A percentile compares a stretch with the other conserved stretches of the same genome.
These are phyloP conservation scores for Calamus simplicifolius DNA, from an alignment of 176 grass and related monocot species.

Conservation along the genomic window DNA sequence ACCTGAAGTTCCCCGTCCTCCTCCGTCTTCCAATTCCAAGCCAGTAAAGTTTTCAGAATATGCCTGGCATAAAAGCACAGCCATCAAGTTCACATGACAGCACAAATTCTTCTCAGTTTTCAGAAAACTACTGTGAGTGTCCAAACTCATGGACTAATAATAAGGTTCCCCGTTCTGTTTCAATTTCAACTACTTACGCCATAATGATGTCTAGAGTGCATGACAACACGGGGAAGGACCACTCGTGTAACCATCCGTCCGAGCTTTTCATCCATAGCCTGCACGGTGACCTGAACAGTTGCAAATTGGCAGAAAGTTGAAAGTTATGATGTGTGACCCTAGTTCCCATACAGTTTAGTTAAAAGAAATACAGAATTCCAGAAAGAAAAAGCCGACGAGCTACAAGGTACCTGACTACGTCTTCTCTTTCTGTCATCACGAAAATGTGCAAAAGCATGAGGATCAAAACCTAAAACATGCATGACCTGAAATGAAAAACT, in stretches of 20 bases:
- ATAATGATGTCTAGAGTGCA: conserved; percentile 98
- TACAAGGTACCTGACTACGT: conserved; percentile 49
- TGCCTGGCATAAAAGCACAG: conserved; percentile 37
- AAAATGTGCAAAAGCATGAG: conserved; percentile 98
- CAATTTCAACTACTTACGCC: conserved; percentile 48
- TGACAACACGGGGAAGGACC: conserved; percentile 88
- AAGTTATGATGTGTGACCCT: too few species aligned
- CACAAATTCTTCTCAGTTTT: background rate
- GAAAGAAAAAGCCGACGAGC: background rate
- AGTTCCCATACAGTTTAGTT: too few species aligned
- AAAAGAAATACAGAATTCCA: too few species aligned
- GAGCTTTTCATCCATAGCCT: conserved; percentile 88
- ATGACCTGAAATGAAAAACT: conserved; percentile 42
- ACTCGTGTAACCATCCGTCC: conserved; percentile 85
- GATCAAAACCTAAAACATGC: conserved; percentile 99
- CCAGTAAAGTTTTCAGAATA: conserved; percentile 97
- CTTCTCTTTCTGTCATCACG: conserved; percentile 94
- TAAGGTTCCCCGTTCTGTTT: too few species aligned
- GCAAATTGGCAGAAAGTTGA: background rate
- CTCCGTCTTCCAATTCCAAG: conserved; percentile 94
- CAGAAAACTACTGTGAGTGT: too few species aligned
- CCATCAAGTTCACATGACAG: background rate
- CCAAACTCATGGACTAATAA: too few species aligned
- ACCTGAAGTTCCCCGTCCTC: conserved; percentile 98
- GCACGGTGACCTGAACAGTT: conserved; percentile 61